phyloP scores from a whole-genome alignment of 495 filamentous ascomycete species.

The Cercophora newfieldiana region DNA sequence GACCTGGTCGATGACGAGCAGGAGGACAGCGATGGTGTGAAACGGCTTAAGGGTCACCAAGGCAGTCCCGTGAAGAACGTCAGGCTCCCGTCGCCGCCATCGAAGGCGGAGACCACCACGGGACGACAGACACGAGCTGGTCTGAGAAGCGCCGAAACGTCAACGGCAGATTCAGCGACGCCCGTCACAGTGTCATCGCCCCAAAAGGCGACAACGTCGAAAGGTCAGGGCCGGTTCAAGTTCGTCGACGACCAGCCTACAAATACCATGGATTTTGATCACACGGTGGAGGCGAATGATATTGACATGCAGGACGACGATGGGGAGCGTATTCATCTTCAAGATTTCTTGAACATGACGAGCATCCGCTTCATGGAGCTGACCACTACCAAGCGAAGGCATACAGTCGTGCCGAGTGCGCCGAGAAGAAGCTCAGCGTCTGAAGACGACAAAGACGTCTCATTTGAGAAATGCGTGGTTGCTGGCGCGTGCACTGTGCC shows the following conservation, averaged over 20 bases:
- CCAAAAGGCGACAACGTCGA: conserved; percentile 50
- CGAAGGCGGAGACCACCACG: conserved; percentile 61
- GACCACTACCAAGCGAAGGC: conserved; percentile 83
- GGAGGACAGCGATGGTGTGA: conserved; percentile 62
- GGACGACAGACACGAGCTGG: conserved; percentile 57
- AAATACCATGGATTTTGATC: conserved; percentile 49
- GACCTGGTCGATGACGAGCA: conserved; percentile 73
- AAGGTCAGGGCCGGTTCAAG: conserved; percentile 51
- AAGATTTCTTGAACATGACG: conserved; percentile 92
- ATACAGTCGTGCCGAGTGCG: conserved; percentile 67
- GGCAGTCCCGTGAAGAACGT: conserved; percentile 78
- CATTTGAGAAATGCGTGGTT: conserved; percentile 75
- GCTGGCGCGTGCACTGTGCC: conserved; percentile 90
- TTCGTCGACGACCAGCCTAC: conserved; percentile 45
- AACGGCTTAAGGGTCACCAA: conserved; percentile 67
- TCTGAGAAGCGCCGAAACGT: conserved; percentile 38
- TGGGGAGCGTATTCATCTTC: conserved; percentile 73
- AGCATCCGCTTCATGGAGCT: conserved; percentile 97
- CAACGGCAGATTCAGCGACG: conserved; percentile 28
- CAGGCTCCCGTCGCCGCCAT: conserved; percentile 63
- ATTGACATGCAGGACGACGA: conserved; percentile 41
- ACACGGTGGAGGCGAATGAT: conserved; percentile 36
- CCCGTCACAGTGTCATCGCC: conserved; percentile 51
- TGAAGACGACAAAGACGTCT: conserved; percentile 52
- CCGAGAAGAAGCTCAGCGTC: conserved; percentile 41